Percentiles rank a stretch among this genome's conserved stretches.
These are phyloP conservation scores for Flaveria brownii DNA, from an alignment of 129 eudicot genomes.

Conservation along the genomic window DNA sequence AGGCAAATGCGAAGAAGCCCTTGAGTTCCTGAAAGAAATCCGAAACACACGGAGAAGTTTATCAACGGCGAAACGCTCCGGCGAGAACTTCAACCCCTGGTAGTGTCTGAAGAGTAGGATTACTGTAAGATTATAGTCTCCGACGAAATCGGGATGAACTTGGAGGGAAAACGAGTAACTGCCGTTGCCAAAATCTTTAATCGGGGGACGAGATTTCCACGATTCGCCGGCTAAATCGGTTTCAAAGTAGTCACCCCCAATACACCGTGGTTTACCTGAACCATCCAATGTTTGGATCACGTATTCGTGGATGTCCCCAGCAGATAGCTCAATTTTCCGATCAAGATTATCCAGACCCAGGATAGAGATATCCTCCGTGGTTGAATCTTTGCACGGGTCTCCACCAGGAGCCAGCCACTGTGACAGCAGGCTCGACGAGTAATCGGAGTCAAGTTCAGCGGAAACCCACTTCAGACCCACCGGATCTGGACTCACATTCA, in stretches of 20 bases:
- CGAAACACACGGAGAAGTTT: slow-evolving; percentile 55
- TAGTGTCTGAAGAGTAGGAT: slow-evolving; percentile 67
- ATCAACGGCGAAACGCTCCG: slow-evolving; percentile 60
- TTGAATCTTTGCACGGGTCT: slow-evolving; percentile 74
- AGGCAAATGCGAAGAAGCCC: slow-evolving; percentile 38
- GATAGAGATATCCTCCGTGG: slow-evolving; percentile 57
- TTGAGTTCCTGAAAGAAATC: slow-evolving; percentile 40
- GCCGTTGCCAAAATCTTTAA: slow-evolving; percentile 72
- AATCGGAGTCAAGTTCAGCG: slow-evolving; percentile 63
- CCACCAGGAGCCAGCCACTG: slow-evolving; percentile 80
- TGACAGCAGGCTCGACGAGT: slow-evolving; percentile 51
- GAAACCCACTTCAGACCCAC: slow-evolving; percentile 57
- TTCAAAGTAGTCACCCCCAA: slow-evolving; percentile 92
- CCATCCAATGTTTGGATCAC: slow-evolving; percentile 73
- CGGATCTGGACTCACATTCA: slow-evolving; percentile 10
- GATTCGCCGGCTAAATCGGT: slow-evolving; percentile 63
- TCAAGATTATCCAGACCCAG: slow-evolving; percentile 48
- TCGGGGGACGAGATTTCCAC: slow-evolving; percentile 90
- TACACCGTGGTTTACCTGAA: slow-evolving; percentile 58
- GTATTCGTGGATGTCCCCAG: slow-evolving; percentile 68
- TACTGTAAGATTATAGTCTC: slow-evolving; percentile 59
- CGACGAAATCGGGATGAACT: slow-evolving; percentile 80
- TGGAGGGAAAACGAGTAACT: slow-evolving; percentile 68
- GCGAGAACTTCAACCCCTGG: slow-evolving; percentile 77
- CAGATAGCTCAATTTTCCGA: slow-evolving; percentile 34